phyloP scores from a whole-genome alignment of 768 basidiomycete genomes.

The Lactarius quietus region DNA sequence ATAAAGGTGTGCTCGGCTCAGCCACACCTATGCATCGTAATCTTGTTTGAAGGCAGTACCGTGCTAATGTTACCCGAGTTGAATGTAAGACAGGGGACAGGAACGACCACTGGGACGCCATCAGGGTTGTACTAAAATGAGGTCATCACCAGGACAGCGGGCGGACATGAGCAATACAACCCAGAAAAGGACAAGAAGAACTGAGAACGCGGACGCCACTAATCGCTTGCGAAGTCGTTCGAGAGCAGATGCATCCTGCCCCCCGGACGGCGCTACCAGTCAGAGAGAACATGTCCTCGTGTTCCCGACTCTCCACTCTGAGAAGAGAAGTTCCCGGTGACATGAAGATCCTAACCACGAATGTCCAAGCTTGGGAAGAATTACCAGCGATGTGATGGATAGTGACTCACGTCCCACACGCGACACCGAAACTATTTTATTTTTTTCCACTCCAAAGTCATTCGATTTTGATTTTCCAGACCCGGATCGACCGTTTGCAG shows the following conservation, averaged over 20 bases:
- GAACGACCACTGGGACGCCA: constrained; percentile 7
- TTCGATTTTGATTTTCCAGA: background rate
- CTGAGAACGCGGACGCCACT: constrained; percentile 9
- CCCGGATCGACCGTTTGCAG: background rate
- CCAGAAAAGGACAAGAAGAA: background rate
- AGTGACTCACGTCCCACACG: background rate
- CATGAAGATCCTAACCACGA: background rate
- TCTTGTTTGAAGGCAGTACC: constrained; percentile 4
- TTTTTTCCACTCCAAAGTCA: background rate
- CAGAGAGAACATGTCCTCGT: background rate
- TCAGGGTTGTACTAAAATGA: background rate
- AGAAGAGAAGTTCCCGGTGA: background rate
- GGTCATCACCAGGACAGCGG: background rate
- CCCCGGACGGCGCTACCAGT: too few species aligned
- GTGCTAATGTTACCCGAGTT: constrained; percentile 7
- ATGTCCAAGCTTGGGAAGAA: background rate
- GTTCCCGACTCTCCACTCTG: background rate
- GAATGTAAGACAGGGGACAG: constrained; percentile 1
- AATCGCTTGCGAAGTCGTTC: constrained; percentile 1
- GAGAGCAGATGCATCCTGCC: background rate
- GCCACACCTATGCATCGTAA: background rate
- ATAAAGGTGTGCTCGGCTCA: background rate
- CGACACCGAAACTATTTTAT: background rate
- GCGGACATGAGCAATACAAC: constrained; percentile 5
- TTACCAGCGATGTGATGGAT: background rate